phyloP scores from a whole-genome alignment of 2,329 filamentous ascomycete genomes.

The Diaporthe sp. region DNA sequence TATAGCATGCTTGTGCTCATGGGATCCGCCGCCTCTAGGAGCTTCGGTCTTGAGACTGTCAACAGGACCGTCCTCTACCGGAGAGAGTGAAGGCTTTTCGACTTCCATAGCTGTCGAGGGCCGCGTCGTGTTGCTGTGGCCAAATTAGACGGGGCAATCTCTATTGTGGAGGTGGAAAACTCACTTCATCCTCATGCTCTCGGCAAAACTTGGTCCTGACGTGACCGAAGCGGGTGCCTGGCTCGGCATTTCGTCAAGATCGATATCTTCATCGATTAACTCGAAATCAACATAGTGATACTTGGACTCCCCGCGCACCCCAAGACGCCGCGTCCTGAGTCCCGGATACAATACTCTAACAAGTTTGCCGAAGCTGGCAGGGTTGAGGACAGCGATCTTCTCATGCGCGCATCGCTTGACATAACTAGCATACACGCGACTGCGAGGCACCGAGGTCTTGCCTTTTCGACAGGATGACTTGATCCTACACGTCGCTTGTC shows the following conservation, averaged over 20 bases:
- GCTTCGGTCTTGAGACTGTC: not conserved
- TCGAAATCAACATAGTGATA: slow-evolving; percentile 90
- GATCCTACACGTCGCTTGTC: slow-evolving; percentile 67
- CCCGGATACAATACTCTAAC: slow-evolving; percentile 97
- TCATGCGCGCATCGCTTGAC: slow-evolving; percentile 93
- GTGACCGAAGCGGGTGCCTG: slow-evolving; percentile 52
- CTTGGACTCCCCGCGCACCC: slow-evolving; percentile 96
- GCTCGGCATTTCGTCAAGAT: slow-evolving; percentile 25
- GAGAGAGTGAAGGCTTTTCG: slow-evolving; percentile 32
- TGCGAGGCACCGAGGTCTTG: slow-evolving; percentile 89
- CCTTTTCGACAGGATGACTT: slow-evolving; percentile 79
- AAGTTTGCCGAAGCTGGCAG: slow-evolving; percentile 96
- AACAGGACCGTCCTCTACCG: slow-evolving; percentile 8
- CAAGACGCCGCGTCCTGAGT: slow-evolving; percentile 90
- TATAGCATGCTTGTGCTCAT: slow-evolving; percentile 62
- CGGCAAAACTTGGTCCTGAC: slow-evolving; percentile 35
- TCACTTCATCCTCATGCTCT: slow-evolving; percentile 61
- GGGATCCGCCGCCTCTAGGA: slow-evolving; percentile 44
- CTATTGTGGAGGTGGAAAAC: slow-evolving; percentile 42
- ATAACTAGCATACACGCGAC: slow-evolving; percentile 95
- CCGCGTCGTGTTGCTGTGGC: slow-evolving; percentile 48
- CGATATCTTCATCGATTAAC: slow-evolving; percentile 67
- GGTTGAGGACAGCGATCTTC: slow-evolving; percentile 94
- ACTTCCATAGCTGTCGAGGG: slow-evolving; percentile 38
- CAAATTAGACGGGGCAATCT: slow-evolving; percentile 43